phyloP scores from a whole-genome alignment of 768 basidiomycete species.

The Dentipellis fragilis region DNA sequence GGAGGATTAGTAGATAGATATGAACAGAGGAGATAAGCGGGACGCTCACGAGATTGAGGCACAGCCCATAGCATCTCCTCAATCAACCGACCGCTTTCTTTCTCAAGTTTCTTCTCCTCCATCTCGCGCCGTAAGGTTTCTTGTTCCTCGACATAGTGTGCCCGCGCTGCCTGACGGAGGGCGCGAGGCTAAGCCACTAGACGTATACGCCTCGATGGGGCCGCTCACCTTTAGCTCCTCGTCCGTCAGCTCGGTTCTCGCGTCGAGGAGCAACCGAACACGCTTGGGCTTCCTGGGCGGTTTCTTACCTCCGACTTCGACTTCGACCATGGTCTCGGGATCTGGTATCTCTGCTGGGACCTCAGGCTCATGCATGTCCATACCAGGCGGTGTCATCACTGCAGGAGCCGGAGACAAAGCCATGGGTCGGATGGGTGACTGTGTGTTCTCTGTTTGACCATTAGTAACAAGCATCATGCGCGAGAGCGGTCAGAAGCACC shows the following conservation, averaged over 20 bases:
- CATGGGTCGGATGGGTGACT: neutral
- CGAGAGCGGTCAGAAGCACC: slow-evolving; percentile 2
- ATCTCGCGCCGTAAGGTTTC: slow-evolving; percentile 39
- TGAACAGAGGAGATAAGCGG: no score
- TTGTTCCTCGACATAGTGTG: slow-evolving; percentile 60
- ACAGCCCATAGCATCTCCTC: slow-evolving; percentile 59
- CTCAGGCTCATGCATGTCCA: neutral
- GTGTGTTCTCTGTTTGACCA: neutral
- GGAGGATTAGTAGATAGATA: no score
- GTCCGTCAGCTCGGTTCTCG: slow-evolving; percentile 72
- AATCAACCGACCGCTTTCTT: slow-evolving; percentile 39
- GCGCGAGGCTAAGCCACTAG: no score
- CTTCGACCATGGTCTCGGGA: neutral
- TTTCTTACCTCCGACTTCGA: neutral
- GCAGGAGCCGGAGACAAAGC: neutral
- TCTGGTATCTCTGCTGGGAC: neutral
- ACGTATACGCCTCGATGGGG: neutral
- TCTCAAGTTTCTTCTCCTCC: slow-evolving; percentile 44
- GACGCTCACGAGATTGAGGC: slow-evolving; percentile 48
- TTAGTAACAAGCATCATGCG: neutral
- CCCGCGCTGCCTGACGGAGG: slow-evolving; percentile 32
- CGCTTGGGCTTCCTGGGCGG: slow-evolving; percentile 34
- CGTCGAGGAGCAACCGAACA: slow-evolving; percentile 51
- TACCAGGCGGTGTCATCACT: neutral
- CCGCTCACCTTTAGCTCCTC: slow-evolving; percentile 61